Evolutionary conservation across 805 yeast genomes (phyloP), one percentile per base, ranked within the genome.

Genomic region (Kurtzmaniella cleridarum): DNA sequence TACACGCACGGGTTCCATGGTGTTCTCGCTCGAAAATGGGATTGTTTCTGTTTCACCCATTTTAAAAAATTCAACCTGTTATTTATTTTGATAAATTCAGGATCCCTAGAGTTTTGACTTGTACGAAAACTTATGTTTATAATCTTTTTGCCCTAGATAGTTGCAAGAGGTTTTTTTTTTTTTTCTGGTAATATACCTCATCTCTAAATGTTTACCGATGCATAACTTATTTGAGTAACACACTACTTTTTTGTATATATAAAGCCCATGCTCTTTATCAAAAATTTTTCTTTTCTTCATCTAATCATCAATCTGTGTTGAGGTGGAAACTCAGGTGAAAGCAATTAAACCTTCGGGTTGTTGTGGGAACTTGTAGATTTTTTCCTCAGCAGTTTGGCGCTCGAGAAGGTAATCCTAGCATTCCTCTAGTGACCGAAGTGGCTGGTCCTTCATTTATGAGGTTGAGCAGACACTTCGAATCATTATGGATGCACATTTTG

Each of bases 351-450:
- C 52, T 53, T 48, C 54, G 60, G 64, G 57, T 58, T 59, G 47
- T 50, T 48, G 35, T 30, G 34, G 38, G 43, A 41, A 40, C 49
- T 53, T 65, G 69, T 64, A 63, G 71, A 45, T 46, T 54, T 50
- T 52, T 43, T 53, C 57, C 54, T 60, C 57, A 65, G 73, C 84
- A 73, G 76, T 57, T 79, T 85, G 84, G 76, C 84, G 84, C 87
- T 70, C 74, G 82, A 50, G 82, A 74, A 80, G 81, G 80, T 73
- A 69, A 75, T 66, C 58, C 53, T 46, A 60, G 38, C 43, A 36
- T 32, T 32, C 41, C 40, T 34, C 36, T 38, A 27, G 30, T 24
- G 28, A 18, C n/a, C 32, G 18, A 26, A 10, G 9, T 8, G 39
- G 9, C 34, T 36, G 39, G 74, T 69, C 74, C 74, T 51, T 57